Evolutionary conservation across 1,284 basidiomycete species (phyloP).

Genomic region (Lentinula novae-zelandiae): DNA sequence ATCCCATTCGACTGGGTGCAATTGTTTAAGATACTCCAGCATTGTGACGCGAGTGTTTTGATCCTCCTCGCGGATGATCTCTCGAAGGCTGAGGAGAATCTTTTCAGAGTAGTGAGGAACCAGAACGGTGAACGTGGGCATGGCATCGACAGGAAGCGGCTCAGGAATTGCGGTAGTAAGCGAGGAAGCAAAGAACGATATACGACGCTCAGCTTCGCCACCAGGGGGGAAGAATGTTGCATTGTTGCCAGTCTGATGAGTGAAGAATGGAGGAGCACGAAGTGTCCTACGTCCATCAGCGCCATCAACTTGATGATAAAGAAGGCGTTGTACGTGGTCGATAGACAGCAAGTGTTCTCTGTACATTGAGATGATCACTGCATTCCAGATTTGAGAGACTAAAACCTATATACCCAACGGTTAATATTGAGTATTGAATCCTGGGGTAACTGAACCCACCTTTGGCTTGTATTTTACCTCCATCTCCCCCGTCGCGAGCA

Average conservation of each 20-base stretch:
- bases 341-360: slow-evolving; percentile 94
- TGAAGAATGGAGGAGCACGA: slow-evolving; percentile 94
- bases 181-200: slow-evolving; percentile 96
- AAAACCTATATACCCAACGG: slow-evolving; percentile 55
- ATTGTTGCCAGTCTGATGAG: slow-evolving; percentile 75
- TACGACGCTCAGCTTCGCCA: slow-evolving; percentile 93
- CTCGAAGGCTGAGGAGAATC: slow-evolving; percentile 88
- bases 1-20: slow-evolving; percentile 99
- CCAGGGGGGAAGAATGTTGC: slow-evolving; percentile 89
- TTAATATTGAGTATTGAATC: neutral
- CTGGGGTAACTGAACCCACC: slow-evolving; percentile 32
- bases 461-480: slow-evolving; percentile 98
- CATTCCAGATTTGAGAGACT: slow-evolving; percentile 98
- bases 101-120: slow-evolving; percentile 98
- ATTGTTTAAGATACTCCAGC: slow-evolving; percentile 95
- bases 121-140: slow-evolving; percentile 97
- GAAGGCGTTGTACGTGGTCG: slow-evolving; percentile 89
- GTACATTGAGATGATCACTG: slow-evolving; percentile 98
- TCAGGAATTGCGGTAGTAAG: slow-evolving; percentile 92
- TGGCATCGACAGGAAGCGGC: slow-evolving; percentile 89
- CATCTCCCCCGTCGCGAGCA: slow-evolving; percentile 92
- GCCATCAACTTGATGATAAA: slow-evolving; percentile 91
- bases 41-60: slow-evolving; percentile 94
- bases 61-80: slow-evolving; percentile 96
- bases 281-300: slow-evolving; percentile 86